Conservation (phyloP, 345 rosid genomes). For the Salix arbutifolia region DNA sequence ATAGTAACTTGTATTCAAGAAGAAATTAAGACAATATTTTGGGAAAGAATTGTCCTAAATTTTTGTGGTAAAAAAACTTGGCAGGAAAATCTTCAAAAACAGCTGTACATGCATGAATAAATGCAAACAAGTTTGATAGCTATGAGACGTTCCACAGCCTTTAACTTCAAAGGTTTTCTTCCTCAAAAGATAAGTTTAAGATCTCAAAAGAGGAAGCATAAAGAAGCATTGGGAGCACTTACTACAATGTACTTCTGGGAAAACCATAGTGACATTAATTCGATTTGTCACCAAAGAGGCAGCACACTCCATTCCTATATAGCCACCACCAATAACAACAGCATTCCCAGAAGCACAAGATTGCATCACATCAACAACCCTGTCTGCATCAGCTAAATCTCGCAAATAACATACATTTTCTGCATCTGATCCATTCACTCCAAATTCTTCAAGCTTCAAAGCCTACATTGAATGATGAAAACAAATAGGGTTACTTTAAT, state of each 20-base stretch:
- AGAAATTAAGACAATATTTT: background rate
- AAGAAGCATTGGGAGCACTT: conserved; percentile 24
- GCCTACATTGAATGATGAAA: conserved; percentile 41
- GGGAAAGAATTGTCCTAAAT: background rate
- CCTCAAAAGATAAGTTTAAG: background rate
- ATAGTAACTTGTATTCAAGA: background rate
- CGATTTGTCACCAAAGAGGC: conserved; percentile 90
- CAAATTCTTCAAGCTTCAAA: conserved; percentile 96
- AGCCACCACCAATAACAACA: conserved; percentile 95
- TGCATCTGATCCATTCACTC: conserved; percentile 77
- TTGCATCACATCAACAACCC: conserved; percentile 61
- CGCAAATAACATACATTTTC: conserved; percentile 89
- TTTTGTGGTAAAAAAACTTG: background rate
- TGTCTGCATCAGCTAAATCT: conserved; percentile 79
- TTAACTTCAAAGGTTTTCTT: background rate
- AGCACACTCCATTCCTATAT: conserved; percentile 98
- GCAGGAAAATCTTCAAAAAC: background rate
- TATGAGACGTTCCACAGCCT: background rate
- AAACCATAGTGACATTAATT: conserved; percentile 91
- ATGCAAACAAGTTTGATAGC: too few species aligned
- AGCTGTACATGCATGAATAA: background rate
- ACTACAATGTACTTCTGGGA: conserved; percentile 97
- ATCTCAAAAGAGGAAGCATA: background rate
- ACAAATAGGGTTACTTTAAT: background rate
- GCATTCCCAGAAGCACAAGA: conserved; percentile 71